Conservation (phyloP, 495 filamentous ascomycete genomes). For the Diplogelasinospora grovesii region DNA sequence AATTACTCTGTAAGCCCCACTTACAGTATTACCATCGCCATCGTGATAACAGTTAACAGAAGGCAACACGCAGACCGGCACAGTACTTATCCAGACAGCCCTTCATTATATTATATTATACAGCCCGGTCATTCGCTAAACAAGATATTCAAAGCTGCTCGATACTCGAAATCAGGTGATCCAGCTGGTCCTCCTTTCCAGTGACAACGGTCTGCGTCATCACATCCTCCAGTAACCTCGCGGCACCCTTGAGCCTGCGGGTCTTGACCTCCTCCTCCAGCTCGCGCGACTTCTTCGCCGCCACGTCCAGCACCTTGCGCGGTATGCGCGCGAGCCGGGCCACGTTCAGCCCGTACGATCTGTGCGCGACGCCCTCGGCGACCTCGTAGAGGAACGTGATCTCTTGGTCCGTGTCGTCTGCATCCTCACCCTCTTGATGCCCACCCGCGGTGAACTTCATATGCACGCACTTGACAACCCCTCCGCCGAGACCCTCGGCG, state of each 20-base stretch:
- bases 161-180: slow-evolving; percentile 41
- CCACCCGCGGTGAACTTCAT: slow-evolving; percentile 77
- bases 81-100: too few relatives aligned
- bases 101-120: too few relatives aligned
- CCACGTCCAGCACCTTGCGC: slow-evolving; percentile 64
- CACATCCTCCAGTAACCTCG: slow-evolving; percentile 39
- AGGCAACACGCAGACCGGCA: too few relatives aligned
- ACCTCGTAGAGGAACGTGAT: slow-evolving; percentile 83
- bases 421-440: background rate
- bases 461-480: slow-evolving; percentile 67
- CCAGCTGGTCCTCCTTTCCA: slow-evolving; percentile 30
- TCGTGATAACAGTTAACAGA: too few relatives aligned
- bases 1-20: too few relatives aligned
- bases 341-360: slow-evolving; percentile 91
- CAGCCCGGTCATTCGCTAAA: too few relatives aligned
- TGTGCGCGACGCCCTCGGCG: slow-evolving; percentile 81
- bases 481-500: slow-evolving; percentile 54
- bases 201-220: too few relatives aligned
- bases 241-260: slow-evolving; percentile 44
- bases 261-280: slow-evolving; percentile 67
- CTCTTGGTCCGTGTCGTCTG: slow-evolving; percentile 33
- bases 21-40: too few relatives aligned
- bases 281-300: slow-evolving; percentile 69
- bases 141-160: slow-evolving; percentile 42
- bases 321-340: slow-evolving; percentile 82